Percentiles rank a stretch among this genome's conserved stretches.
These are phyloP conservation scores for Murraya paniculata DNA, from an alignment of 345 rosid species.

Conservation along the genomic window DNA sequence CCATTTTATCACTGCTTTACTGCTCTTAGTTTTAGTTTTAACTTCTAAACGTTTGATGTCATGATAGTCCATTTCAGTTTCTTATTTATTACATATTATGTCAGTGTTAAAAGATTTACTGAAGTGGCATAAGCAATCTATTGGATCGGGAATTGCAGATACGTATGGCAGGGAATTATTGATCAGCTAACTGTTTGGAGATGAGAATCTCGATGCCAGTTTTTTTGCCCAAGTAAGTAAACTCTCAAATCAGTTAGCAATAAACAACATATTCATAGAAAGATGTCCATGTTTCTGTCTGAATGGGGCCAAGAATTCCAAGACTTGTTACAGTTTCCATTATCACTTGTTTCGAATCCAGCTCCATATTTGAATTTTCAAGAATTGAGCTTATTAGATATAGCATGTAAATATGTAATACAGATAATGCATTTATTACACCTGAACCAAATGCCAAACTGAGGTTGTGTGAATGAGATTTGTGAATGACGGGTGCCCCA, in stretches of 20 bases:
- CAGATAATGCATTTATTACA: too few species aligned
- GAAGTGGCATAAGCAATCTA: neutral
- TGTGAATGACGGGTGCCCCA: neutral
- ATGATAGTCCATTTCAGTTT: neutral
- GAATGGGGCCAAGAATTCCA: neutral
- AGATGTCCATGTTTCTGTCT: too few species aligned
- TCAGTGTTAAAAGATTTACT: neutral
- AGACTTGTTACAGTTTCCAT: neutral
- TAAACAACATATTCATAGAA: too few species aligned
- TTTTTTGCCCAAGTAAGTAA: too few species aligned
- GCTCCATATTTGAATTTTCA: neutral
- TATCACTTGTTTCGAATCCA: neutral
- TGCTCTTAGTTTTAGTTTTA: neutral
- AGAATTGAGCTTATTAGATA: neutral
- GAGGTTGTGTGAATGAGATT: neutral
- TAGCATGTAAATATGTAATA: too few species aligned
- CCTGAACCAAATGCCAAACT: too few species aligned
- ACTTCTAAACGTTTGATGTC: too few species aligned
- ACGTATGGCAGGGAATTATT: neutral
- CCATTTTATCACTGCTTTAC: neutral
- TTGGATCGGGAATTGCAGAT: neutral
- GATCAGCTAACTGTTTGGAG: neutral
- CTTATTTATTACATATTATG: neutral
- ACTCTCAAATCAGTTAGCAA: too few species aligned
- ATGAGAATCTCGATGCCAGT: neutral